phyloP scores from a whole-genome alignment of 2,329 filamentous ascomycete genomes.

The Calonectria honghensis region DNA sequence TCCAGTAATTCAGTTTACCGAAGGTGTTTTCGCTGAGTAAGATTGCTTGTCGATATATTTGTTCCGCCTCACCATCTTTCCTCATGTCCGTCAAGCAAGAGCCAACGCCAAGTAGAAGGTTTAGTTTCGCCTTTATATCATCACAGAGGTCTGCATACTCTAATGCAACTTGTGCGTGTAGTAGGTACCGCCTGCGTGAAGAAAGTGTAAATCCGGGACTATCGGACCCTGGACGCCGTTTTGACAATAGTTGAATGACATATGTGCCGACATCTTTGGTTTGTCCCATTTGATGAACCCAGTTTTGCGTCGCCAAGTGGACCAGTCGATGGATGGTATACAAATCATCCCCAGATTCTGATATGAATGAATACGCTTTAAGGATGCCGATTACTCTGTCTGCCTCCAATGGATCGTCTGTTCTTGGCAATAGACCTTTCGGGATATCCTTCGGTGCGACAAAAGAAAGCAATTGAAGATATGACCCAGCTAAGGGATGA shows the following conservation, averaged over 20 bases:
- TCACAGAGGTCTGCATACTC: background rate
- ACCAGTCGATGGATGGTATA: conserved; percentile 59
- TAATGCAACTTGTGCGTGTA: background rate
- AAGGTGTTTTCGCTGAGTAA: background rate
- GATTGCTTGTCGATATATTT: background rate
- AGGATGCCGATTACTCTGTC: conserved; percentile 54
- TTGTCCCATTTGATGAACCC: conserved; percentile 47
- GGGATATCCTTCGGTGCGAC: conserved; percentile 57
- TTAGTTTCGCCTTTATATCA: background rate
- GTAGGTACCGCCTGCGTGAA: background rate
- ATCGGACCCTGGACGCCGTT: conserved; percentile 41
- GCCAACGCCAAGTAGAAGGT: background rate
- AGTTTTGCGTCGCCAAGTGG: conserved; percentile 56
- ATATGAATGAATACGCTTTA: conserved; percentile 58
- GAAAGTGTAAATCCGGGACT: background rate
- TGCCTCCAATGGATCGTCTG: conserved; percentile 34
- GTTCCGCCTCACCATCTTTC: background rate
- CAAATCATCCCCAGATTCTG: conserved; percentile 31
- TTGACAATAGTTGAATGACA: conserved; percentile 40
- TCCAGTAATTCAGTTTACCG: background rate
- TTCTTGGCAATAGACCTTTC: conserved; percentile 48
- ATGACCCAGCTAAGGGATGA: conserved; percentile 52
- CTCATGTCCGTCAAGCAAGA: background rate
- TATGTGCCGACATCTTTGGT: conserved; percentile 2
- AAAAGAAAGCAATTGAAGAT: conserved; percentile 57